phyloP scores from a whole-genome alignment of 306 rosid species.

The Sophora flavescens region DNA sequence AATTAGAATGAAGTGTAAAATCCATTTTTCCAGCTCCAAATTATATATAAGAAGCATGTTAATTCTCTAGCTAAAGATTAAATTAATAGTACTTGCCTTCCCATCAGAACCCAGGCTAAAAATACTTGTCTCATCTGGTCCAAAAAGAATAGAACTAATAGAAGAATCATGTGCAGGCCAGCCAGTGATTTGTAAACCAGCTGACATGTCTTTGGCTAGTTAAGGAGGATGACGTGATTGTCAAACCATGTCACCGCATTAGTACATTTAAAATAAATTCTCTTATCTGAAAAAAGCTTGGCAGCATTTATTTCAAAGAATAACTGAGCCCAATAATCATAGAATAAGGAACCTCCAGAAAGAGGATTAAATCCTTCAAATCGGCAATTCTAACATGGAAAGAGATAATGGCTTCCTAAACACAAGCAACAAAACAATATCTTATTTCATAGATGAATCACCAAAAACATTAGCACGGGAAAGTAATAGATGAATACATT shows the following conservation, averaged over 20 bases:
- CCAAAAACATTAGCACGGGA: constrained; percentile 7
- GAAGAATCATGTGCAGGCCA: constrained; percentile 99
- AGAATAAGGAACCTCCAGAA: constrained; percentile 20
- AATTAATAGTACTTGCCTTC: constrained; percentile 64
- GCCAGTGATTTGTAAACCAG: constrained; percentile 95
- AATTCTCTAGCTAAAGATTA: constrained; percentile 30
- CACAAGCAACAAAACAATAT: not conserved
- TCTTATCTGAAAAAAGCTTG: not conserved
- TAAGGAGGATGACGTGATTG: constrained; percentile 58
- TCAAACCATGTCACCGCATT: constrained; percentile 13
- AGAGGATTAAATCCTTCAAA: constrained; percentile 31
- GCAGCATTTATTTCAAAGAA: constrained; percentile 24
- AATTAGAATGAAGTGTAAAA: constrained; percentile 21
- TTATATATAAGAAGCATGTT: not conserved
- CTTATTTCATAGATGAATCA: constrained; percentile 2
- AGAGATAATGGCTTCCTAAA: constrained; percentile 26
- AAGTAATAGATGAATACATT: constrained; percentile 34
- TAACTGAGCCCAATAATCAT: constrained; percentile 21
- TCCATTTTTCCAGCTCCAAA: constrained; percentile 14
- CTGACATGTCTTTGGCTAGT: constrained; percentile 87
- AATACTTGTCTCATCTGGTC: constrained; percentile 97
- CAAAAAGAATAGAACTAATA: constrained; percentile 89
- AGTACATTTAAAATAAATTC: constrained; percentile 6
- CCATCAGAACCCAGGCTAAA: constrained; percentile 95
- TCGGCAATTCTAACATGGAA: not conserved